Conservation (phyloP, 192 early-diverging fungal species). For the Entomortierella chlamydospora region DNA sequence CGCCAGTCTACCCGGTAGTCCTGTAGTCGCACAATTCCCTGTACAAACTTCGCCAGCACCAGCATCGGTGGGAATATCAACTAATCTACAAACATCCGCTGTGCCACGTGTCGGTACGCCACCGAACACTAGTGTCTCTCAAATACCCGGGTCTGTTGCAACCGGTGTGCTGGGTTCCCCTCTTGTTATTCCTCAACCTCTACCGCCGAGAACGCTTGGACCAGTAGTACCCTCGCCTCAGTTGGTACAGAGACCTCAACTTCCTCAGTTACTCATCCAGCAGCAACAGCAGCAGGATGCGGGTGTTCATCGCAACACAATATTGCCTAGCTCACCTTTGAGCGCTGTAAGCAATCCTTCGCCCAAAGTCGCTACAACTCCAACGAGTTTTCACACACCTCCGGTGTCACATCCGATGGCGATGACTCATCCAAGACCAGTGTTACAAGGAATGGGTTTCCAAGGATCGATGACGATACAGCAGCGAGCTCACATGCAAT, state of each 20-base stretch:
- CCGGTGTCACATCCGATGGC: conserved; percentile 4
- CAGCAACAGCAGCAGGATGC: conserved; percentile 1
- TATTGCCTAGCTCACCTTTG: conserved; percentile 17
- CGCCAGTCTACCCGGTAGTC: not conserved
- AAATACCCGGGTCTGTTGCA: not conserved
- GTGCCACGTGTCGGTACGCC: not conserved
- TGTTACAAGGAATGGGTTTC: conserved; percentile 1
- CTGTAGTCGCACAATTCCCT: not conserved
- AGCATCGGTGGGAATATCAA: too few relatives aligned
- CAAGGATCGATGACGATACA: conserved; percentile 11
- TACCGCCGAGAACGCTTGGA: conserved; percentile 9
- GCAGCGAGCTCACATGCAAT: conserved; percentile 4
- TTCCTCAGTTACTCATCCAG: not conserved
- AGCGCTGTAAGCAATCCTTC: not conserved
- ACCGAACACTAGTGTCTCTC: not conserved
- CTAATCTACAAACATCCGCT: not conserved
- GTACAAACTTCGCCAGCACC: conserved; percentile 4
- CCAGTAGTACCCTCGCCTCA: conserved; percentile 12
- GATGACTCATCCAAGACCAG: not conserved
- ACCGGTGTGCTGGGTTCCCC: conserved; percentile 15
- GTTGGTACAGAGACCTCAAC: not conserved
- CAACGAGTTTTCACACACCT: not conserved
- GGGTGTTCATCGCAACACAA: not conserved
- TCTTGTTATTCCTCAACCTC: conserved; percentile 1
- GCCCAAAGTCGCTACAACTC: not conserved